phyloP scores from a whole-genome alignment of 2,329 filamentous ascomycete species.

The Pseudogymnoascus pannorum region DNA sequence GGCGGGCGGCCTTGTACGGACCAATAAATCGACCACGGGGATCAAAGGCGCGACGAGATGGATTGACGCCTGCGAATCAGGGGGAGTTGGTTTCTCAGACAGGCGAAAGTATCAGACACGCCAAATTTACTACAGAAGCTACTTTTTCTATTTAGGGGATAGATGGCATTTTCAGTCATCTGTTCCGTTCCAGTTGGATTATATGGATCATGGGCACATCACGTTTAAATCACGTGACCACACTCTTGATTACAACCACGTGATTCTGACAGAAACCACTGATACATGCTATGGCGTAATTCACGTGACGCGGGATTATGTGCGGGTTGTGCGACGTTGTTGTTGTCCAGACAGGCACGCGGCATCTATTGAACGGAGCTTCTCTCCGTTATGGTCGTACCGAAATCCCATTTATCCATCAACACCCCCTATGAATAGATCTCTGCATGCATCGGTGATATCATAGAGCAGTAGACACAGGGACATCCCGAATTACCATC shows the following conservation, averaged over 20 bases:
- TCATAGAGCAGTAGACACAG: not conserved
- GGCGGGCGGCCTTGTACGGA: not conserved
- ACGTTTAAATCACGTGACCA: too few relatives aligned
- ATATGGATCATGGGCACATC: not conserved
- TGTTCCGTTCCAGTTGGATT: not conserved
- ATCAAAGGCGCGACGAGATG: not conserved
- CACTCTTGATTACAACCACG: not conserved
- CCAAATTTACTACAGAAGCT: not conserved
- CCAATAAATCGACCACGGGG: constrained; percentile 4
- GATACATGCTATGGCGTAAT: not conserved
- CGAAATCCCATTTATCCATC: not conserved
- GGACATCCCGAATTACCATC: not conserved
- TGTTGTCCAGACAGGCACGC: not conserved
- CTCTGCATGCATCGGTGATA: not conserved
- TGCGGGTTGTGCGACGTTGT: not conserved
- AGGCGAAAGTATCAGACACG: not conserved
- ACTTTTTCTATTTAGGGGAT: not conserved
- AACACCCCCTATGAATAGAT: not conserved
- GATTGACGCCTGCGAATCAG: not conserved
- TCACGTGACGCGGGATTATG: not conserved
- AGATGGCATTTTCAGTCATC: not conserved
- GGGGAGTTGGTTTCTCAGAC: not conserved
- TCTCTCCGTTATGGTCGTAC: not conserved
- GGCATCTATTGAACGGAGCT: not conserved
- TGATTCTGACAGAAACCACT: not conserved